A percentile compares a stretch with the other conserved stretches of the same genome.
Evolutionary conservation across 148 eudicot species (phyloP).

Genomic region (Arctostaphylos glauca): DNA sequence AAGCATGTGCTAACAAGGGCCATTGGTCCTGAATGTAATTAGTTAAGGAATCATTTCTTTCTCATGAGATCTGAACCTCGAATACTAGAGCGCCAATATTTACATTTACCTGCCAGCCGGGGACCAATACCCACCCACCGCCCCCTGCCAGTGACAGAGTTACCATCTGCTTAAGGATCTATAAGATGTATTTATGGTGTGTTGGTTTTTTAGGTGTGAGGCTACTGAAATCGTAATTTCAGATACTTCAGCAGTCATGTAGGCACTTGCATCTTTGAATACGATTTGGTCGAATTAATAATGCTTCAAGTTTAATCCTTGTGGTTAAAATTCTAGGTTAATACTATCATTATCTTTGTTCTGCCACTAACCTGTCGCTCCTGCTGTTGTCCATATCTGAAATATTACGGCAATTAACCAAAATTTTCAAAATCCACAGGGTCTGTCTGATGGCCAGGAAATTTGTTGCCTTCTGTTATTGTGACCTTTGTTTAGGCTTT

Average conservation of each 20-base stretch:
- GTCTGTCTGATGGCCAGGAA: background rate
- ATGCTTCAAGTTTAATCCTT: background rate
- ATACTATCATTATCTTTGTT: background rate
- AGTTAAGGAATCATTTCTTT: background rate
- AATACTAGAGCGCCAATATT: background rate
- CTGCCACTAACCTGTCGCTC: background rate
- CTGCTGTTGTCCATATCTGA: background rate
- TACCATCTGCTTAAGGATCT: background rate
- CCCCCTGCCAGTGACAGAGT: background rate
- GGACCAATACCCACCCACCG: background rate
- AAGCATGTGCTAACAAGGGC: background rate
- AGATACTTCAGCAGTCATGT: background rate
- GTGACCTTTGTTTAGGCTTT: too few relatives aligned
- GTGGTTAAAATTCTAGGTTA: background rate
- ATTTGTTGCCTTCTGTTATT: too few relatives aligned
- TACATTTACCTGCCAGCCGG: background rate
- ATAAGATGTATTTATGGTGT: background rate
- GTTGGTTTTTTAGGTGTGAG: background rate
- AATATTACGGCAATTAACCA: too few relatives aligned
- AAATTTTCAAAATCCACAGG: too few relatives aligned
- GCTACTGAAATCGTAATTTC: background rate
- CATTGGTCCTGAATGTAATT: background rate
- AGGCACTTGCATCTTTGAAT: background rate
- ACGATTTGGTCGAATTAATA: background rate
- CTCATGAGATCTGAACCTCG: background rate